Conservation (phyloP, 768 basidiomycete species). For the Tylopilus sp. region DNA sequence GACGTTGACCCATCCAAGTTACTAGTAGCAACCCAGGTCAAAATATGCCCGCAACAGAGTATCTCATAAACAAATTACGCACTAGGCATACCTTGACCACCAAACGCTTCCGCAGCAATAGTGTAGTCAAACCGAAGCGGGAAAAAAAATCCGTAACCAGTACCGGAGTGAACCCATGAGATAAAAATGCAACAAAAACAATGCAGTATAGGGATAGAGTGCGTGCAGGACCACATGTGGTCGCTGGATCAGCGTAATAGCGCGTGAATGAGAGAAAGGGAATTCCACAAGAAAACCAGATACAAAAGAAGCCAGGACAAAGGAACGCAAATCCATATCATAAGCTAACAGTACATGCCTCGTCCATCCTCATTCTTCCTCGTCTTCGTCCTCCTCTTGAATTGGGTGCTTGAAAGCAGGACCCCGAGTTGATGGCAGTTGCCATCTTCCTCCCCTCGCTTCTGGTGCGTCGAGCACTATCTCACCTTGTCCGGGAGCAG, state of each 20-base stretch:
- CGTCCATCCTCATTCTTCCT: slow-evolving; percentile 50
- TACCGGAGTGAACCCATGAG: slow-evolving; percentile 12
- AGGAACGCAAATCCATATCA: slow-evolving; percentile 8
- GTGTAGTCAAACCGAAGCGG: slow-evolving; percentile 1
- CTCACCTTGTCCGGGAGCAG: slow-evolving; percentile 49
- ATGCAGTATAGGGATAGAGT: slow-evolving; percentile 5
- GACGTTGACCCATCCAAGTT: too few relatives aligned
- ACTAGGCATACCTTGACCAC: slow-evolving; percentile 8
- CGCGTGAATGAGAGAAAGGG: slow-evolving; percentile 8
- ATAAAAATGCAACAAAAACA: neutral
- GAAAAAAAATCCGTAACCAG: slow-evolving; percentile 20
- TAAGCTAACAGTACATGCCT: slow-evolving; percentile 5
- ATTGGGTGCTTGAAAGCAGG: slow-evolving; percentile 69
- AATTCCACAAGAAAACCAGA: slow-evolving; percentile 5
- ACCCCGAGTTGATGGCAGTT: slow-evolving; percentile 67
- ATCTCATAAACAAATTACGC: slow-evolving; percentile 23
- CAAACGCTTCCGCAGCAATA: slow-evolving; percentile 1
- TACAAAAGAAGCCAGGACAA: slow-evolving; percentile 1
- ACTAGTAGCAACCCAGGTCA: too few relatives aligned
- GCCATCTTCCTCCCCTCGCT: slow-evolving; percentile 55
- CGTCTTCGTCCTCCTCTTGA: slow-evolving; percentile 84
- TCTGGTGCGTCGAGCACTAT: slow-evolving; percentile 45
- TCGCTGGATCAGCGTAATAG: slow-evolving; percentile 16
- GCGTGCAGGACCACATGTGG: slow-evolving; percentile 1
- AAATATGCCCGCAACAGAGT: too few relatives aligned